Evolutionary conservation across 495 filamentous ascomycete species (phyloP), one percentile per base, ranked within the genome.

Genomic region (Stereocaulon alpinum): DNA sequence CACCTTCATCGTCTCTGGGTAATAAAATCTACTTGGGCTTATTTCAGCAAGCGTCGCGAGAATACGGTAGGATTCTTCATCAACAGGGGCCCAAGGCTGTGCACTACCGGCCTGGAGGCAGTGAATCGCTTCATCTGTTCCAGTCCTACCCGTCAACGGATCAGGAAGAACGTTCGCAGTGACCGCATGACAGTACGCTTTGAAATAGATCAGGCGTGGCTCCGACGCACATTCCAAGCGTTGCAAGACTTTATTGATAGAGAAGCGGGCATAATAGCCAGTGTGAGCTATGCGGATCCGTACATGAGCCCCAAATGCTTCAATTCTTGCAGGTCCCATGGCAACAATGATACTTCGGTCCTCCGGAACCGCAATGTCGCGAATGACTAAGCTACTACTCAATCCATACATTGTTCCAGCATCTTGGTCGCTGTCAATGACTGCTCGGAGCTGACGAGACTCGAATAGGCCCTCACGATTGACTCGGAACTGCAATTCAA

Each of bases 111-210:
- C 77, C 3, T 63, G 59, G 9, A 87, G 70, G 27, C 79, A 76
- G 1, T 65, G 56, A 1, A 88, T 64, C 1, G 71, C 68, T 62
- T 86, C 72, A 59, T 88, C 85, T 0, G 82, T 86, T 0, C 86
- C 86, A 3, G 82, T 87, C 29, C 69, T 73, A 0, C 63, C 58
- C 0, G 81, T 84, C 0, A 88, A 66, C 0, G 73, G 71, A 62
- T 89, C 86, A 0, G 79, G 75, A 1, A 86, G 60, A 47, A 74
- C 79, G 53, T 73, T 77, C 2, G 82, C 79, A 0, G 84, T 88
- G 0, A 83, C n/a, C 0, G 82, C 83, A 64, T 87, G 82, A 3
- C 86, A 71, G 44, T 79, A 80, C 29, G 71, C 75, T 11, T 81
- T 63, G 54, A 73, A 74, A 20, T 61, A 59, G 4, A 58, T 55